Conservation (phyloP, 2,329 filamentous ascomycete genomes). For the Tetracladium maxilliforme region DNA sequence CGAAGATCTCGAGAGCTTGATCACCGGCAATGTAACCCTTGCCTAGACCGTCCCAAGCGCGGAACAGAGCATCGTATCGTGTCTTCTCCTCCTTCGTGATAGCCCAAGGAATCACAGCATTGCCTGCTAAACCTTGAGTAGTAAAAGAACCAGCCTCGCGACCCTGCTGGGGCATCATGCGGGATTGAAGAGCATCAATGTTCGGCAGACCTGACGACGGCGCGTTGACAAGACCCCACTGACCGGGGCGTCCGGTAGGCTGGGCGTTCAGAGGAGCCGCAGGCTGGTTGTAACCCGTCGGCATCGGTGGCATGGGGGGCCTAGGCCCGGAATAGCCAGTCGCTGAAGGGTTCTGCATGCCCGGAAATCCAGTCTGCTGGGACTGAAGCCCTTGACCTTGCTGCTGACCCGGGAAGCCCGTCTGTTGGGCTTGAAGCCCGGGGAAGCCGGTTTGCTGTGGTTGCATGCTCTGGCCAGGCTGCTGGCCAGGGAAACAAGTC, state of each 20-base stretch:
- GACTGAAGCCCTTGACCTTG: conserved; percentile 45
- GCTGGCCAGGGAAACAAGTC: conserved; percentile 48
- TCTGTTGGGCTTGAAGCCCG: conserved; percentile 29
- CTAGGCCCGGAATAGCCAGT: conserved; percentile 70
- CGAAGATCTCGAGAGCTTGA: conserved; percentile 92
- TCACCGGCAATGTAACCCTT: conserved; percentile 88
- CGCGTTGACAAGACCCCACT: conserved; percentile 97
- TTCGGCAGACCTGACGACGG: conserved; percentile 82
- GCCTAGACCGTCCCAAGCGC: conserved; percentile 86
- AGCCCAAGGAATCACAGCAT: conserved; percentile 93
- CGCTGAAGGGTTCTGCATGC: conserved; percentile 52
- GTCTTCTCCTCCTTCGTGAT: conserved; percentile 98
- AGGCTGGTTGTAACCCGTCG: conserved; percentile 52
- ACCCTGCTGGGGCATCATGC: conserved; percentile 95
- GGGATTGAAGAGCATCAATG: conserved; percentile 79
- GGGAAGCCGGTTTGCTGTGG: conserved; percentile 25
- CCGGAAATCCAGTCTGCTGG: conserved; percentile 58
- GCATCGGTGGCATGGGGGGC: conserved; percentile 73
- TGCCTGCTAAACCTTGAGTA: conserved; percentile 76
- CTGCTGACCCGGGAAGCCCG: conserved; percentile 40
- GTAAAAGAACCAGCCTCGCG: conserved; percentile 74
- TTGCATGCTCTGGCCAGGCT: conserved; percentile 23
- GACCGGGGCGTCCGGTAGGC: conserved; percentile 81
- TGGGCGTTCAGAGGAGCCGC: conserved; percentile 69
- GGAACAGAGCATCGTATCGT: conserved; percentile 88